A percentile compares a stretch with the other conserved stretches of the same genome.
Conservation (phyloP, 2,329 filamentous ascomycete species). For the Verticillium dahliae region DNA sequence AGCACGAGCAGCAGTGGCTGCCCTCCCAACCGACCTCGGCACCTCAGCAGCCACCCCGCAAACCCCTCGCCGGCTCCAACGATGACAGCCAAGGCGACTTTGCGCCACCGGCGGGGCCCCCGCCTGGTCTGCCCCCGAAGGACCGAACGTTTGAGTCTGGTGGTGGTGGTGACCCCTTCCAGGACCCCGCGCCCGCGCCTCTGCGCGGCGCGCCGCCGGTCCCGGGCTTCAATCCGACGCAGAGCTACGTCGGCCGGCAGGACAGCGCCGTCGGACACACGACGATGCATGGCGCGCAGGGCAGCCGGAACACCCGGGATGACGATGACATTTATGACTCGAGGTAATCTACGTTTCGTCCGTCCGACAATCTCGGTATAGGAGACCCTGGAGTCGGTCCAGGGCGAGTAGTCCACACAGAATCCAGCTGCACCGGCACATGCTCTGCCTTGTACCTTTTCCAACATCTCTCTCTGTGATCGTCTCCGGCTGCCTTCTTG, state of each 20-base stretch:
- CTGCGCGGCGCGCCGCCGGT: constrained; percentile 17
- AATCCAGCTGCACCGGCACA: too few species aligned
- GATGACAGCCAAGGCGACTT: constrained; percentile 17
- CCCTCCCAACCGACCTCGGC: constrained; percentile 13
- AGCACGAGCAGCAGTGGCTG: constrained; percentile 8
- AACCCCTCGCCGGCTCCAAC: constrained; percentile 14
- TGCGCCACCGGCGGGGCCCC: constrained; percentile 8
- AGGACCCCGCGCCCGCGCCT: constrained; percentile 14
- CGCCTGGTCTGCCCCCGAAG: constrained; percentile 24
- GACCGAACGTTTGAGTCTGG: constrained; percentile 7
- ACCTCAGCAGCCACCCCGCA: constrained; percentile 5
- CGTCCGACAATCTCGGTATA: background rate
- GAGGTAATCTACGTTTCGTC: background rate
- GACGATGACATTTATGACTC: constrained; percentile 22
- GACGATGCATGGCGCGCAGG: constrained; percentile 26
- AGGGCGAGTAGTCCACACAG: too few species aligned
- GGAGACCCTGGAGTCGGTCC: too few species aligned
- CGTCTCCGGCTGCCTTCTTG: too few species aligned
- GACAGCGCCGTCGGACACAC: constrained; percentile 34
- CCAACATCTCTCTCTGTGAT: too few species aligned
- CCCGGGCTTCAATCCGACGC: constrained; percentile 20
- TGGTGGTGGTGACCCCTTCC: constrained; percentile 18
- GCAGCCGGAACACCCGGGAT: constrained; percentile 10
- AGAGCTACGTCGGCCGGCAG: constrained; percentile 28
- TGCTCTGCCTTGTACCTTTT: too few species aligned